Base-by-base conservation (phyloP, 1,139 yeast genomes). In the Taiozyma sp. region DNA sequence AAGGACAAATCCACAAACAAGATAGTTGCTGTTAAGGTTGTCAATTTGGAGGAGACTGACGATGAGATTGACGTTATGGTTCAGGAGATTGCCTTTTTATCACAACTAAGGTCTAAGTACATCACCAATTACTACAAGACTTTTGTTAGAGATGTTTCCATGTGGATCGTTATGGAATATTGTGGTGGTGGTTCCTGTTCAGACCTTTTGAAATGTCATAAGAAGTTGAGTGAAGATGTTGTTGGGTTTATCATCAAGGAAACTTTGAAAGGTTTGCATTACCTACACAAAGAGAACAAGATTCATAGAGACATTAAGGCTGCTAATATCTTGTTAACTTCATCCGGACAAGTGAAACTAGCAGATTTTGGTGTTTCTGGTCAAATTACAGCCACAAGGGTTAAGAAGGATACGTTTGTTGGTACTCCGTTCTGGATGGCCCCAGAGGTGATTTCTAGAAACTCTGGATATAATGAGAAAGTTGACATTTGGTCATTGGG, bases 361-460 rank as follows among this genome's bases (percentile, higher is more conserved):
- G 95, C 89, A 0, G 96, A 88, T 68, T 88, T 88, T 72, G 96
- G 96, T 1, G 96, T 88, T 9, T 84, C 91, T 60, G 93, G 93
- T 0, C 89, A 86, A 62, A 71, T 87, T 40, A 77, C 85, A n/a
- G 72, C 79, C 42, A 80, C 88, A 1, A 72, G 74, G 46, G 74
- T 76, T 48, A 80, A 79, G 56, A 78, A 83, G 56, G 75, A 79
- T 53, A 88, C 95, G 0, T 84, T 88, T 72, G 96, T 88, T 37
- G 96, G 96, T 0, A 88, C 96, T 0, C 96, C 96, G 21, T 87
- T 81, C 66, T 88, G 96, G 96, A 88, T 88, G 96, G 96, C 96
- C 0, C 96, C 96, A 0, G 96, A 88, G 62, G 85, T 88, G 32
- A 84, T 88, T 28, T 63, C 70, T 4, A 68, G 78, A 50, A 59